Conservation (phyloP, 768 basidiomycete species). For the Mycena latifolia region DNA sequence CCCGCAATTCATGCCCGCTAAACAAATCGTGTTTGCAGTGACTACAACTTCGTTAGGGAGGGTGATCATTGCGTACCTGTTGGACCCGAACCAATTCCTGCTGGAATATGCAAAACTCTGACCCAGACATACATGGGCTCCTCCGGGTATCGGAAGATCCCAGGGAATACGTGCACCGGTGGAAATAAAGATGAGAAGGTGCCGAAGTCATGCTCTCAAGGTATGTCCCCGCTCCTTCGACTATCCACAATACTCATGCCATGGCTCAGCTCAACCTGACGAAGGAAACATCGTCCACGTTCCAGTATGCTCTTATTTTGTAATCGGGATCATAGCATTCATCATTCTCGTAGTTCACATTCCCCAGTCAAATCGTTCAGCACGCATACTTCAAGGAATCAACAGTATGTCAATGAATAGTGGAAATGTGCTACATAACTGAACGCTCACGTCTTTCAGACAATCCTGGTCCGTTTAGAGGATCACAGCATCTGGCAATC, state of each 20-base stretch:
- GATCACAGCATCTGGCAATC: constrained; percentile 94
- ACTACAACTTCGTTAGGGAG: constrained; percentile 89
- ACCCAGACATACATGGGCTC: constrained; percentile 84
- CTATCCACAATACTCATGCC: constrained; percentile 11
- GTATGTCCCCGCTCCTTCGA: constrained; percentile 57
- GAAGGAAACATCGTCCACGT: constrained; percentile 86
- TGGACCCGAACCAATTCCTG: constrained; percentile 90
- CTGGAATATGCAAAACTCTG: constrained; percentile 73
- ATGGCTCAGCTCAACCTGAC: constrained; percentile 73
- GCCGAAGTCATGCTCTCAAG: constrained; percentile 83
- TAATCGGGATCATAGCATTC: not conserved
- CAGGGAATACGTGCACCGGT: constrained; percentile 89
- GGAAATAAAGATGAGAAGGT: constrained; percentile 81
- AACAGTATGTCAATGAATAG: constrained; percentile 53
- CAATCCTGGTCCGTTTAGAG: constrained; percentile 83
- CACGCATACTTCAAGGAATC: constrained; percentile 90
- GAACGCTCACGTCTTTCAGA: constrained; percentile 53
- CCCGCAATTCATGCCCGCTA: constrained; percentile 5
- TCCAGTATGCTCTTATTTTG: constrained; percentile 60
- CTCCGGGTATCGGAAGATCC: constrained; percentile 92
- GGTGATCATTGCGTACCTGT: constrained; percentile 83
- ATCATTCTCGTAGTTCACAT: constrained; percentile 65
- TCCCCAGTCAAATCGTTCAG: constrained; percentile 74
- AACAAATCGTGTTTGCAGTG: constrained; percentile 57
- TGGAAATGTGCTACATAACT: constrained; percentile 18